Conservation (phyloP, 2,329 filamentous ascomycete species). For the Pseudogymnoascus destructans region DNA sequence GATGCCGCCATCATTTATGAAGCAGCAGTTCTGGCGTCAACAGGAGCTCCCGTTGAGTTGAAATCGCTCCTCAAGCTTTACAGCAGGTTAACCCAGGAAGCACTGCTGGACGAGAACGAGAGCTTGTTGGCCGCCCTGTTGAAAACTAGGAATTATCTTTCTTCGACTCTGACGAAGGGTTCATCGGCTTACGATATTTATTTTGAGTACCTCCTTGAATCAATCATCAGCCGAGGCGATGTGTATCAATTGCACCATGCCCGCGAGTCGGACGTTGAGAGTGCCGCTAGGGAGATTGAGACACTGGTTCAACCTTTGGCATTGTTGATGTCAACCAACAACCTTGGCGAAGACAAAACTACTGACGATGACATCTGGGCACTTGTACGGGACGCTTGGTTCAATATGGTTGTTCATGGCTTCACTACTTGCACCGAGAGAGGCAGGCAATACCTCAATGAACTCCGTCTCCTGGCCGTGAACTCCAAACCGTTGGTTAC, state of each 20-base stretch:
- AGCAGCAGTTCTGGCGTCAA: slow-evolving; percentile 62
- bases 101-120: slow-evolving; percentile 54
- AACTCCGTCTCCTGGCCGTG: slow-evolving; percentile 72
- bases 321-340: slow-evolving; percentile 59
- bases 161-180: slow-evolving; percentile 50
- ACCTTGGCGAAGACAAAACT: slow-evolving; percentile 34
- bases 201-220: slow-evolving; percentile 68
- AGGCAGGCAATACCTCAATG: slow-evolving; percentile 58
- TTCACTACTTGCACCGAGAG: slow-evolving; percentile 65
- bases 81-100: slow-evolving; percentile 59
- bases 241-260: slow-evolving; percentile 60
- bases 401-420: slow-evolving; percentile 91
- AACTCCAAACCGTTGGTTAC: slow-evolving; percentile 79
- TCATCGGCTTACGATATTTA: slow-evolving; percentile 75
- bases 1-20: slow-evolving; percentile 80
- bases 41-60: slow-evolving; percentile 70
- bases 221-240: slow-evolving; percentile 83
- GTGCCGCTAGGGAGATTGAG: slow-evolving; percentile 75
- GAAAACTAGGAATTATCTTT: slow-evolving; percentile 68
- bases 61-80: slow-evolving; percentile 77
- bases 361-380: slow-evolving; percentile 55
- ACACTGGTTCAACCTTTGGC: slow-evolving; percentile 83
- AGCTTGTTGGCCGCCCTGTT: slow-evolving; percentile 62
- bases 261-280: slow-evolving; percentile 64
- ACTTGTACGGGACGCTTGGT: slow-evolving; percentile 85